A percentile compares a stretch with the other conserved stretches of the same genome.
Evolutionary conservation across 805 yeast genomes (phyloP).

Genomic region (Cyberlindnera bimundalis): DNA sequence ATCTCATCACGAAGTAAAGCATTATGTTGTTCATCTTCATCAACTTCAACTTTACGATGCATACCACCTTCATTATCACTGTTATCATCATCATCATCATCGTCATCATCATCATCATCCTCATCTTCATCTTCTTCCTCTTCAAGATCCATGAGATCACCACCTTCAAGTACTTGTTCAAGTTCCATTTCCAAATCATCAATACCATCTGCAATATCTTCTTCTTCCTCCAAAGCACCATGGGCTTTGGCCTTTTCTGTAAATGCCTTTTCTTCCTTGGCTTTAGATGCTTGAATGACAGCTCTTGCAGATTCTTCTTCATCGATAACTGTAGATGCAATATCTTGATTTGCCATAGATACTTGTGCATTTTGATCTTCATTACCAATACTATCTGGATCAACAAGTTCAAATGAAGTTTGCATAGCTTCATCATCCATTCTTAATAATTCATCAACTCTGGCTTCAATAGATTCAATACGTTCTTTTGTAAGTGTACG

Average conservation of each 20-base stretch:
- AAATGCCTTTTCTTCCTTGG: conserved; percentile 5
- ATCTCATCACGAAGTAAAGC: conserved; percentile 84
- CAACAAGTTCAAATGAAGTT: conserved; percentile 70
- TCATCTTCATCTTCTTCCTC: conserved; percentile 29
- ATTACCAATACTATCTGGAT: conserved; percentile 33
- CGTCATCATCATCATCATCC: conserved; percentile 31
- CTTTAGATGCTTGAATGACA: conserved; percentile 6
- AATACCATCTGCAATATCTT: conserved; percentile 22
- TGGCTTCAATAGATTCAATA: conserved; percentile 72
- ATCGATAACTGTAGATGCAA: conserved; percentile 13
- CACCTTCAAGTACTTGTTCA: conserved; percentile 45
- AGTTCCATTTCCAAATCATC: conserved; percentile 54
- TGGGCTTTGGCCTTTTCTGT: conserved; percentile 1
- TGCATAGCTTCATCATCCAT: conserved; percentile 84
- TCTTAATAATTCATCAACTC: conserved; percentile 70
- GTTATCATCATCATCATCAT: conserved; percentile 35
- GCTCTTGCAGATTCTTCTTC: conserved; percentile 18
- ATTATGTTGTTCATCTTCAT: conserved; percentile 56
- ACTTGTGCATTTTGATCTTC: conserved; percentile 13
- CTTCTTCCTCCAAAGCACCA: conserved; percentile 8
- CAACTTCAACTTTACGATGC: conserved; percentile 25
- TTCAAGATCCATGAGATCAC: conserved; percentile 24
- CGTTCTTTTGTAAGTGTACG: conserved; percentile 66
- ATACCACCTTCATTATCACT: conserved; percentile 33
- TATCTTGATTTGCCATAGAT: not conserved